A percentile compares a stretch with the other conserved stretches of the same genome.
Conservation (phyloP, 108 stramenopile genomes). For the Pseudonitzschia delicatissima region DNA sequence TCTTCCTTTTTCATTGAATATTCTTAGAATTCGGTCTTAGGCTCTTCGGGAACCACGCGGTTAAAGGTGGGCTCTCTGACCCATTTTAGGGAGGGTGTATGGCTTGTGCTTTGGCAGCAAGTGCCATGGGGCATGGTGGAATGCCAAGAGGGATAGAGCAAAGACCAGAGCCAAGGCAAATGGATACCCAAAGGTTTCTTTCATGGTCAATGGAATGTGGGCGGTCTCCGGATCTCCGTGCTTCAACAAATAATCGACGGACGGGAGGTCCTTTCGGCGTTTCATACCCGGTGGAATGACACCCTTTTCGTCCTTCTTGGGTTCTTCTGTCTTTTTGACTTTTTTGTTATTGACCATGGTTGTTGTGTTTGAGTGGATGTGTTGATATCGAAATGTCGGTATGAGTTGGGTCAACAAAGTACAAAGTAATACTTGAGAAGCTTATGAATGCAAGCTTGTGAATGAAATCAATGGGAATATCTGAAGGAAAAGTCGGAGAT, state of each 20-base stretch:
- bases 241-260: constrained; percentile 5
- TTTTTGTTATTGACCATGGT: too few relatives aligned
- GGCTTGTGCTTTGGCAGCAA: not conserved
- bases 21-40: not conserved
- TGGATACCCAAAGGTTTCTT: constrained; percentile 11
- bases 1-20: not conserved
- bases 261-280: constrained; percentile 13
- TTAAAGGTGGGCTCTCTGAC: not conserved
- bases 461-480: too few relatives aligned
- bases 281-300: too few relatives aligned
- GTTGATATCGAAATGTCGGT: too few relatives aligned
- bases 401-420: too few relatives aligned
- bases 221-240: constrained; percentile 30
- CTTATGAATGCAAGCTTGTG: too few relatives aligned
- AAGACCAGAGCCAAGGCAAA: constrained; percentile 16
- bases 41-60: not conserved
- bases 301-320: too few relatives aligned
- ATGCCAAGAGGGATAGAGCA: constrained; percentile 12
- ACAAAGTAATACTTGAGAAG: too few relatives aligned
- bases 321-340: too few relatives aligned
- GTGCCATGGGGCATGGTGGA: constrained; percentile 22
- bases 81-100: not conserved
- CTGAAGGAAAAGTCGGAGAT: too few relatives aligned
- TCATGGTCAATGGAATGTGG: constrained; percentile 13
- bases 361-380: too few relatives aligned